A percentile compares a stretch with the other conserved stretches of the same genome.
These are phyloP conservation scores for Arthrobotrys sphaeroides DNA, from an alignment of 2,329 filamentous ascomycete species.

Conservation along the genomic window DNA sequence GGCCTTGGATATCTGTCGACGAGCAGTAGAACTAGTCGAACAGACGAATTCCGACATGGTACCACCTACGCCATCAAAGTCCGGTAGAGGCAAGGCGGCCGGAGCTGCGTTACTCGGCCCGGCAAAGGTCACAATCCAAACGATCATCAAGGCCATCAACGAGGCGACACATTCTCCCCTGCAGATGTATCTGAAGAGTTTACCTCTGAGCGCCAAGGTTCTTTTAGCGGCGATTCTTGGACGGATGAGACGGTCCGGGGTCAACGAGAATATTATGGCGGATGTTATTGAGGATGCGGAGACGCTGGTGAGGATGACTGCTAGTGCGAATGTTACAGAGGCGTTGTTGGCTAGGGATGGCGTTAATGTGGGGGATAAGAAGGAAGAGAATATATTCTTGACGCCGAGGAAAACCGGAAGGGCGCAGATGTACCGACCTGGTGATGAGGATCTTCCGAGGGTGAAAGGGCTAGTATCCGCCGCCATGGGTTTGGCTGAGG, in stretches of 20 bases:
- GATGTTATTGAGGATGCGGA: conserved; percentile 89
- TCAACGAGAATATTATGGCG: conserved; percentile 85
- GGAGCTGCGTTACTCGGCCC: conserved; percentile 59
- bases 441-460: conserved; percentile 61
- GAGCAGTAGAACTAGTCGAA: conserved; percentile 94
- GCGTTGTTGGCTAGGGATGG: conserved; percentile 66
- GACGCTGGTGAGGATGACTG: conserved; percentile 71
- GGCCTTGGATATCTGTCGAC: conserved; percentile 91
- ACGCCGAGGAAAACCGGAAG: conserved; percentile 59
- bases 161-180: conserved; percentile 93
- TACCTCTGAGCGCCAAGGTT: conserved; percentile 84
- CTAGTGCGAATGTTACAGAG: conserved; percentile 70
- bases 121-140: conserved; percentile 84
- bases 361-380: conserved; percentile 52
- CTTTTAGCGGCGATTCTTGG: conserved; percentile 84
- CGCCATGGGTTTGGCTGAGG: conserved; percentile 83
- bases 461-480: conserved; percentile 74
- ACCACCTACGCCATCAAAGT: conserved; percentile 68
- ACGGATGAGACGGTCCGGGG: conserved; percentile 80
- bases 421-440: conserved; percentile 58
- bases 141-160: conserved; percentile 91
- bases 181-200: conserved; percentile 83
- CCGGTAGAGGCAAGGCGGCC: conserved; percentile 57
- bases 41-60: conserved; percentile 60
- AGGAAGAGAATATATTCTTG: conserved; percentile 59